A percentile compares a stretch with the other conserved stretches of the same genome.
These are phyloP conservation scores for Calonectria hawksworthii DNA, from an alignment of 2,329 filamentous ascomycete species.

Conservation along the genomic window DNA sequence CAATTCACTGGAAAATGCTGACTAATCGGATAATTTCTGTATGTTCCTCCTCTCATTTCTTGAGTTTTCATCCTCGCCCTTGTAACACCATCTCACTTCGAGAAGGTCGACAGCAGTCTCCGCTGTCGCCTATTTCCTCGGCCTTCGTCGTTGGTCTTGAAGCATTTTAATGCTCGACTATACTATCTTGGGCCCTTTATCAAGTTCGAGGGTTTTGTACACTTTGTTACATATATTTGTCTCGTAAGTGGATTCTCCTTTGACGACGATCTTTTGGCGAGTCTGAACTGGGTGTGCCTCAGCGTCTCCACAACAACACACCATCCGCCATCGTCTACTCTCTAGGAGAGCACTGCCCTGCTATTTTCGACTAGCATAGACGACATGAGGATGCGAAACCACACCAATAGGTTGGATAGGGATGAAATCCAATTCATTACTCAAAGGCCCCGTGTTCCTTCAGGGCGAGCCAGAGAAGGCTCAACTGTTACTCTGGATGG, in stretches of 20 bases:
- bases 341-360: background rate
- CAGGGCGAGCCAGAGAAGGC: constrained; percentile 9
- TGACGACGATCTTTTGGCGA: background rate
- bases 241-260: background rate
- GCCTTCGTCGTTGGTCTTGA: background rate
- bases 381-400: background rate
- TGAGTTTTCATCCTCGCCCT: background rate
- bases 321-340: no score
- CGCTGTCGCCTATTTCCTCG: background rate
- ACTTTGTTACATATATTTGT: background rate
- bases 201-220: background rate
- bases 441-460: constrained; percentile 7
- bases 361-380: background rate
- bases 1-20: constrained; percentile 1
- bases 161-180: background rate
- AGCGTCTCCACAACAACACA: background rate
- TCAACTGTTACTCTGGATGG: constrained; percentile 45
- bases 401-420: constrained; percentile 13
- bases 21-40: background rate
- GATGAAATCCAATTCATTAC: constrained; percentile 38
- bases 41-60: background rate
- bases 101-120: background rate
- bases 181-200: background rate
- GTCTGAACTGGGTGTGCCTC: background rate
- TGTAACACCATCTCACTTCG: constrained; percentile 4